Conservation (phyloP, 2,329 filamentous ascomycete species). For the Colletotrichum coccodes region DNA sequence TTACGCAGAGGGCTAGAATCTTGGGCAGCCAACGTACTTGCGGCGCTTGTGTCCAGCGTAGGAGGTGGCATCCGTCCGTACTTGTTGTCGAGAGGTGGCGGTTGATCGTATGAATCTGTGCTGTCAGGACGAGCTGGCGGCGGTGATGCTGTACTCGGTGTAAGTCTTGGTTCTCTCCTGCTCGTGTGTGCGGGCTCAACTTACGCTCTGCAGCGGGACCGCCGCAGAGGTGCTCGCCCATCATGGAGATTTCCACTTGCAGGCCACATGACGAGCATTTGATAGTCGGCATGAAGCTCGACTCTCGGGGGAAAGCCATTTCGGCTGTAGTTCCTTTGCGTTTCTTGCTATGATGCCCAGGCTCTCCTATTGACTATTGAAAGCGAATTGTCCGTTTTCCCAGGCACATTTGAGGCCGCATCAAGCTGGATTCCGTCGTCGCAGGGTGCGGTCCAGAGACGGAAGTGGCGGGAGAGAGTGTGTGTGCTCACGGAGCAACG, state of each 20-base stretch:
- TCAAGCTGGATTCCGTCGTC: conserved; percentile 16
- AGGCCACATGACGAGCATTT: conserved; percentile 86
- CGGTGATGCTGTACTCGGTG: conserved; percentile 44
- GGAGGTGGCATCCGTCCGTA: conserved; percentile 53
- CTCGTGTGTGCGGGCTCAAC: conserved; percentile 7
- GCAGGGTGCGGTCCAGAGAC: conserved; percentile 1
- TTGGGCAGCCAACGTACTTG: conserved; percentile 53
- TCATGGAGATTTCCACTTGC: conserved; percentile 84
- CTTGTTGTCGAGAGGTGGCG: conserved; percentile 45
- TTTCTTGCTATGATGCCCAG: background rate
- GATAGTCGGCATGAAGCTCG: conserved; percentile 81
- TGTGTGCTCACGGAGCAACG: background rate
- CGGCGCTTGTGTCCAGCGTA: conserved; percentile 61
- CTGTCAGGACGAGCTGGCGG: conserved; percentile 43
- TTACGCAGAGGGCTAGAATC: background rate
- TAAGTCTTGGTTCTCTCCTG: conserved; percentile 27
- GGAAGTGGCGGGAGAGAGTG: background rate
- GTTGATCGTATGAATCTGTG: conserved; percentile 40
- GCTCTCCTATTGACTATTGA: conserved; percentile 6
- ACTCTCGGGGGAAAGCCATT: conserved; percentile 67
- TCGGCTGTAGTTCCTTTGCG: conserved; percentile 38
- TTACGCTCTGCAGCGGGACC: conserved; percentile 57
- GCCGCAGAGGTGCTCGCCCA: conserved; percentile 86
- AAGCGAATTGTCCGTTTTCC: conserved; percentile 8
- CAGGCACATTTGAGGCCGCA: conserved; percentile 22